Evolutionary conservation across 2,329 filamentous ascomycete genomes (phyloP), one percentile per base, ranked within the genome.

Genomic region (Fusarium cyanostomum): DNA sequence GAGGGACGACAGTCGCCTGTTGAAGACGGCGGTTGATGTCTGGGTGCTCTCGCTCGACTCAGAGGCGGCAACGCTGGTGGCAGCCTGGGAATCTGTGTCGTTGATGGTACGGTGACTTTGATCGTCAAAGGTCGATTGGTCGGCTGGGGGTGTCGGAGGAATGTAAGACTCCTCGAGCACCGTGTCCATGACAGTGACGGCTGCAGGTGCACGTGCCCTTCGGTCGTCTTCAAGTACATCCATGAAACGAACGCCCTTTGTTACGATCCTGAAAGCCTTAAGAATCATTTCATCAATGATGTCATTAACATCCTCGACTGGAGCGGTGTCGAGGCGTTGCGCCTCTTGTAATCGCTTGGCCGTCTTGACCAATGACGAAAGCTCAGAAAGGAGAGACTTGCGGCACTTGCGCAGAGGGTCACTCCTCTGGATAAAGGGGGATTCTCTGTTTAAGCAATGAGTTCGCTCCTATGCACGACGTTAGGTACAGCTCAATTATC

Each of bases 221-320:
- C 81, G 77, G 68, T 89, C 86, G 13, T 87, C 90, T 33, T 91
- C 89, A 79, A 95, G 89, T 3, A 94, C 84, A 68, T 99, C 95
- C 37, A 97, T 83, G 72, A 99, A 98, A 39, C 90, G 86, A 24
- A 97, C 92, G 12, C 92, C 93, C 70, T 94, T 89, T 43, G 89
- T 94, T n/a, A 97, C 91, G 49, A 98, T 93, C 73, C 91, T 93
- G 80, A 97, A 98, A 0, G 94, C 94, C 75, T 94, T 95, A 50
- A 96, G 80, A 21, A 98, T 91, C 86, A 98, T 92, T 74, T 97
- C 92, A 72, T 98, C 94, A 55, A 97, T 86, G 55, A 94, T 86
- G 68, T 91, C 87, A 70, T 92, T 92, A 11, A 90, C 81, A 41
- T 87, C 83, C 27, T 89, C 84, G 0, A 78, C 74, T 0, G 82